These are phyloP conservation scores for Tetracentron sinense DNA, from an alignment of 164 flowering plant genomes.

Conservation along the genomic window DNA sequence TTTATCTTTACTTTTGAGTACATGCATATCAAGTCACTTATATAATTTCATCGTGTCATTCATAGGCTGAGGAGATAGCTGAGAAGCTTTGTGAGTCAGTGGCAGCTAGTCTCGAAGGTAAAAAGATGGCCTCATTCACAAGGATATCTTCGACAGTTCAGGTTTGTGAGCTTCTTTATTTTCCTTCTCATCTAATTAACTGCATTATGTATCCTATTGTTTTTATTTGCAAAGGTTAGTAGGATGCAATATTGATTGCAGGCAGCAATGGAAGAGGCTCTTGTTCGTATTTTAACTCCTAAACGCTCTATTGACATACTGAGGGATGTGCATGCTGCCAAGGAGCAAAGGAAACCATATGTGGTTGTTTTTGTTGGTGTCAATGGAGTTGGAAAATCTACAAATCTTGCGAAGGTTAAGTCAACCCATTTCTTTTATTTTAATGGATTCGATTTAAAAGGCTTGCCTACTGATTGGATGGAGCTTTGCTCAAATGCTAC, in stretches of 20 bases:
- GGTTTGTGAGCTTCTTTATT: constrained; percentile 24
- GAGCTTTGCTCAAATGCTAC: neutral
- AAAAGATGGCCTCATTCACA: constrained; percentile 58
- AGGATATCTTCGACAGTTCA: constrained; percentile 70
- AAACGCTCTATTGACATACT: constrained; percentile 91
- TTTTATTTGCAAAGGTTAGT: neutral
- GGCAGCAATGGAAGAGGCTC: constrained; percentile 98
- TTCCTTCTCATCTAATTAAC: neutral
- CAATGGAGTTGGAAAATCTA: constrained; percentile 98
- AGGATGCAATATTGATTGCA: constrained; percentile 26
- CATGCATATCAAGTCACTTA: neutral
- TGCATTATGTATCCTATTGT: neutral
- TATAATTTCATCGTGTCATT: neutral
- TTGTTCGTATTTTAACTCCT: constrained; percentile 93
- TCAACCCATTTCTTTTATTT: neutral
- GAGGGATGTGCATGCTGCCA: constrained; percentile 92
- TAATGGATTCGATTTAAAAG: neutral
- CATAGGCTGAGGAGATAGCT: constrained; percentile 69
- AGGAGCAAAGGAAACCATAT: constrained; percentile 89
- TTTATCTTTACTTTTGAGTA: neutral
- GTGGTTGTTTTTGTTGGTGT: constrained; percentile 97
- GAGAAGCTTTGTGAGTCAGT: constrained; percentile 77
- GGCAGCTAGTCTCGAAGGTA: constrained; percentile 65
- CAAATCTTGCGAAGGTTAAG: constrained; percentile 90
- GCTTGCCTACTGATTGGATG: constrained; percentile 1